phyloP scores from a whole-genome alignment of 805 yeast species.

The Sungouiella thailandica region DNA sequence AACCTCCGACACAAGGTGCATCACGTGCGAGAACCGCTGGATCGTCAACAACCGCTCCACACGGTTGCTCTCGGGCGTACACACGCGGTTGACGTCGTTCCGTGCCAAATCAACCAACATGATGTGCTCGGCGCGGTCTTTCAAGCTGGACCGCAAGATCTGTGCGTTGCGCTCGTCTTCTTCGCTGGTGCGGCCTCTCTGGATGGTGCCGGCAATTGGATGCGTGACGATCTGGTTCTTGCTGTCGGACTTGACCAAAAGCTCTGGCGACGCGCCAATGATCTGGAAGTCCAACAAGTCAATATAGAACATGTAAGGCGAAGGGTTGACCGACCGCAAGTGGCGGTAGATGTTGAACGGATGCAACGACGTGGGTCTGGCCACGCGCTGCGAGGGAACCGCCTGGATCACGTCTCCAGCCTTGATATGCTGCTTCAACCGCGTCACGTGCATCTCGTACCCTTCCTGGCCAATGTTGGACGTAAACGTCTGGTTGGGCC shows the following conservation, averaged over 20 bases:
- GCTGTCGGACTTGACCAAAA: conserved; percentile 75
- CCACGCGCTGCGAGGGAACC: conserved; percentile 95
- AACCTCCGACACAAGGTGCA: conserved; percentile 93
- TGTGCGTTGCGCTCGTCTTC: conserved; percentile 86
- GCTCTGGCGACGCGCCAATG: conserved; percentile 97
- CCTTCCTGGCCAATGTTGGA: conserved; percentile 95
- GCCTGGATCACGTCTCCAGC: conserved; percentile 96
- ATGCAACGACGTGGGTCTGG: conserved; percentile 90
- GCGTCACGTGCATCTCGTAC: conserved; percentile 75
- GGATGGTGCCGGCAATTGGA: conserved; percentile 97
- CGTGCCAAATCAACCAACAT: conserved; percentile 98
- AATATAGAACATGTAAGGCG: conserved; percentile 93
- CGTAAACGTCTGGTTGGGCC: conserved; percentile 60
- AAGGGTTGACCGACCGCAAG: conserved; percentile 91
- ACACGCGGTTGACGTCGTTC: conserved; percentile 92
- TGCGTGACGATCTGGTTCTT: conserved; percentile 80
- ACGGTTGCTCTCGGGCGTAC: conserved; percentile 75
- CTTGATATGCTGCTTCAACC: conserved; percentile 73
- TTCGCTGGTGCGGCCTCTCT: conserved; percentile 82
- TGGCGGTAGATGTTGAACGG: conserved; percentile 96
- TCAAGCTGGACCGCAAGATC: conserved; percentile 65
- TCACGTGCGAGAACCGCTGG: conserved; percentile 93
- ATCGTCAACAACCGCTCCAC: conserved; percentile 88
- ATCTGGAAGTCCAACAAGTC: conserved; percentile 90
- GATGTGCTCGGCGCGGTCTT: conserved; percentile 97